Evolutionary conservation across 768 basidiomycete genomes (phyloP), one percentile per base, ranked within the genome.

Genomic region (Rhodotorula sphaerocarpa): DNA sequence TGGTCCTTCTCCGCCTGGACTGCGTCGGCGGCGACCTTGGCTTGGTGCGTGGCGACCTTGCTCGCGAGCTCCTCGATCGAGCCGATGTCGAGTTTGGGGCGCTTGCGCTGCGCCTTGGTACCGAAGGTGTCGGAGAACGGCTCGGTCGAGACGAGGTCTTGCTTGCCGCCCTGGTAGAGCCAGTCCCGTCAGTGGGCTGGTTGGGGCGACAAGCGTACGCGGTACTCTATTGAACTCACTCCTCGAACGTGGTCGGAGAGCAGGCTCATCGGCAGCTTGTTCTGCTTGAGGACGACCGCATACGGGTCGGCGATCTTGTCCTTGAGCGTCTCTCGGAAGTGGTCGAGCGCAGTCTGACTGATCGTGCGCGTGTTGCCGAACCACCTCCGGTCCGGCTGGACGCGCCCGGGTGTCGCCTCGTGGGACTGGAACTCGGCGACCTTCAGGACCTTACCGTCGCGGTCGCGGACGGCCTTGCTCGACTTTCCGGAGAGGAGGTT

Each of bases 311-410:
- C 82, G 71, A 90, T 89, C 75, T 84, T 89, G 18, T 81, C 79
- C 28, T 82, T 80, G 48, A 99, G 81, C 71, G 88, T 90, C 20
- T 87, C 90, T 55, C 93, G 80, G 79, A 99, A 99, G 76, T 96
- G 95, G 73, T 95, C 91, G 71, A 99, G 78, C 20, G 93, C 92
- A 30, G 84, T 87, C 74, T 99, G 93, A 27, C 90, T 91, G 73
- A 99, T 96, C 41, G 96, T 93, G 73, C 95, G 80, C n/a, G 95
- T 97, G 76, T 97, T 97, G 46, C 93, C 95, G 72, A 99, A 99
- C 93, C 93, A 99, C 71, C 92, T 78, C 62, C 90, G 80, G 79
- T 99, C 93, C 61, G 93, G 88, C 77, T 91, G 88, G 27, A 97
- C 89, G 57, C 92, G 79, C 30, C 92, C 93, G 0, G 89, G 86